phyloP scores from a whole-genome alignment of 257 asterid species.

The Solanum virginianum region DNA sequence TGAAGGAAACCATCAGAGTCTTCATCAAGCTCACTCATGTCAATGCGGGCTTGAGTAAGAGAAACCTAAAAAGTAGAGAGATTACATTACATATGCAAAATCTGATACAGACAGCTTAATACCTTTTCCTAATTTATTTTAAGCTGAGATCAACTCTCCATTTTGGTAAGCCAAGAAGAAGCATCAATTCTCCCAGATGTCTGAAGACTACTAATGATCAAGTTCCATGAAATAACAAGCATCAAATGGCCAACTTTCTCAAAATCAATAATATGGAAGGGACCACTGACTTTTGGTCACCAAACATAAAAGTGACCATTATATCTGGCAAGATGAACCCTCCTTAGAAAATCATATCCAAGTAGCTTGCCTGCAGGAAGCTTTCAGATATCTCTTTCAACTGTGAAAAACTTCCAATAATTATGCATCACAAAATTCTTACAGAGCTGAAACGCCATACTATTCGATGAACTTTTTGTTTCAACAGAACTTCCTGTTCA shows the following conservation, averaged over 20 bases:
- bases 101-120: not conserved
- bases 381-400: not conserved
- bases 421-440: not conserved
- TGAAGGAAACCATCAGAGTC: conserved; percentile 99
- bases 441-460: not conserved
- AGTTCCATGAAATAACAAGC: not conserved
- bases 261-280: not conserved
- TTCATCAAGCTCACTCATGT: conserved; percentile 99
- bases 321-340: not conserved
- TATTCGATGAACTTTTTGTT: not conserved
- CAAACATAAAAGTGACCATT: not conserved
- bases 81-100: not conserved
- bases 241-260: not conserved
- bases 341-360: not conserved
- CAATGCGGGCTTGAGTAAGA: conserved; percentile 97
- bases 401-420: not conserved
- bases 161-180: not conserved
- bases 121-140: not conserved
- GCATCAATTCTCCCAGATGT: not conserved
- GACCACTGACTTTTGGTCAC: not conserved
- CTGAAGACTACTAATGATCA: not conserved
- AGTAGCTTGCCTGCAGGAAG: not conserved
- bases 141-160: not conserved
- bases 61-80: conserved; percentile 59
- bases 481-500: not conserved